Percentiles rank a stretch among this genome's conserved stretches.
Conservation (phyloP, 1,284 basidiomycete species). For the Naganishia sp. region DNA sequence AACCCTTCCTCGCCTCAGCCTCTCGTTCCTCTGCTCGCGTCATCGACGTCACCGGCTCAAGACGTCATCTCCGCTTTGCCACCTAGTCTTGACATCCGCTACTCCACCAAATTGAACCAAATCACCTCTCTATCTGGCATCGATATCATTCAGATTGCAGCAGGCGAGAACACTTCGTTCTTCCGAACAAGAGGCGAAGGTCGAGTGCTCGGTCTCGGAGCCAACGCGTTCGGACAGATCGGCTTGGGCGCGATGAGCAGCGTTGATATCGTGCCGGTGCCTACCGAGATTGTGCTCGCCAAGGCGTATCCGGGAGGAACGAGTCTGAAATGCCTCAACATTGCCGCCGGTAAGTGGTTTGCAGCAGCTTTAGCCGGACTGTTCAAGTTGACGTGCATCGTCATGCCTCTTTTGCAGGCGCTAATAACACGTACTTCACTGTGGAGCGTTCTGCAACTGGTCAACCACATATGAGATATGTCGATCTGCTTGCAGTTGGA, state of each 20-base stretch:
- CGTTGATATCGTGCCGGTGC: constrained; percentile 73
- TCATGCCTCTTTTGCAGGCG: constrained; percentile 57
- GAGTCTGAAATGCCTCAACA: constrained; percentile 63
- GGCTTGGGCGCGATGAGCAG: constrained; percentile 72
- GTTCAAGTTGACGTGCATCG: constrained; percentile 24
- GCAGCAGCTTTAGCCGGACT: constrained; percentile 26
- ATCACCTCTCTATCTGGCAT: constrained; percentile 73
- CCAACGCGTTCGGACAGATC: constrained; percentile 81
- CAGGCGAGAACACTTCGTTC: constrained; percentile 74
- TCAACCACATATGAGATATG: constrained; percentile 46
- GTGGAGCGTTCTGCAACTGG: constrained; percentile 60
- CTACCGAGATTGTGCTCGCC: constrained; percentile 76
- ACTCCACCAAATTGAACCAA: constrained; percentile 74
- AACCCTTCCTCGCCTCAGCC: constrained; percentile 40
- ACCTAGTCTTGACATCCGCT: constrained; percentile 61
- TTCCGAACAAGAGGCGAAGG: constrained; percentile 65
- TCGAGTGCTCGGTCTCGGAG: constrained; percentile 83
- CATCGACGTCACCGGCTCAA: constrained; percentile 41
- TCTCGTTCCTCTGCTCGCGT: constrained; percentile 42
- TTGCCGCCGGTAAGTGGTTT: constrained; percentile 62
- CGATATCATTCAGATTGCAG: constrained; percentile 67
- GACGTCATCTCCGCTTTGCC: constrained; percentile 44
- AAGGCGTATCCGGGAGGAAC: constrained; percentile 60
- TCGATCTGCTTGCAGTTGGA: constrained; percentile 79
- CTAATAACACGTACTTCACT: constrained; percentile 74